Conservation (phyloP, 306 rosid species). For the Myrica gale region DNA sequence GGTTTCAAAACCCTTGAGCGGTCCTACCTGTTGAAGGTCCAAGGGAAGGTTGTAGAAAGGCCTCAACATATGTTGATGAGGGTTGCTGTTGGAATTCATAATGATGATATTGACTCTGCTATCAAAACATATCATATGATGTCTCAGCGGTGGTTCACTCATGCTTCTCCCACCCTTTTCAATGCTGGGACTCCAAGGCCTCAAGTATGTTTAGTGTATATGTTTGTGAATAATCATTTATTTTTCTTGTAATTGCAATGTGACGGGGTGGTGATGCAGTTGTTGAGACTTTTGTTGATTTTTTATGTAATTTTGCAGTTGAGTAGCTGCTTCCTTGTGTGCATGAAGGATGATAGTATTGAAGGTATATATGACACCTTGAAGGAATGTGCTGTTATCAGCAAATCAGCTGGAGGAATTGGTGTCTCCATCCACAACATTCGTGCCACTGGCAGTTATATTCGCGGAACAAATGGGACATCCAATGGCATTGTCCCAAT, state of each 20-base stretch:
- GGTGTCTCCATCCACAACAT: slow-evolving; percentile 87
- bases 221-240: neutral
- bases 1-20: slow-evolving; percentile 98
- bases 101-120: slow-evolving; percentile 79
- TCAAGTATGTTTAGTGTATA: slow-evolving; percentile 48
- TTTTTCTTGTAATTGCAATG: neutral
- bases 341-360: slow-evolving; percentile 93
- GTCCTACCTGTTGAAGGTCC: slow-evolving; percentile 83
- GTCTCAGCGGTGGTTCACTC: slow-evolving; percentile 99
- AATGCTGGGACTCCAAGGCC: slow-evolving; percentile 97
- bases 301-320: slow-evolving; percentile 51
- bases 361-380: slow-evolving; percentile 91
- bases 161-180: slow-evolving; percentile 95
- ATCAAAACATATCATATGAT: slow-evolving; percentile 79
- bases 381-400: slow-evolving; percentile 96
- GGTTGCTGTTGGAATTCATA: slow-evolving; percentile 97
- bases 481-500: slow-evolving; percentile 94
- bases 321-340: slow-evolving; percentile 93
- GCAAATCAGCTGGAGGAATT: slow-evolving; percentile 98
- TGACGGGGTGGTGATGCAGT: neutral
- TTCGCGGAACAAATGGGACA: slow-evolving; percentile 94
- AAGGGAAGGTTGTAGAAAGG: slow-evolving; percentile 84
- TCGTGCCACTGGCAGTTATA: slow-evolving; percentile 84
- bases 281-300: neutral
- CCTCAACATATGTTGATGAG: slow-evolving; percentile 99